Evolutionary conservation across 2,329 filamentous ascomycete genomes (phyloP).

Genomic region (Cordyceps fumosorosea): DNA sequence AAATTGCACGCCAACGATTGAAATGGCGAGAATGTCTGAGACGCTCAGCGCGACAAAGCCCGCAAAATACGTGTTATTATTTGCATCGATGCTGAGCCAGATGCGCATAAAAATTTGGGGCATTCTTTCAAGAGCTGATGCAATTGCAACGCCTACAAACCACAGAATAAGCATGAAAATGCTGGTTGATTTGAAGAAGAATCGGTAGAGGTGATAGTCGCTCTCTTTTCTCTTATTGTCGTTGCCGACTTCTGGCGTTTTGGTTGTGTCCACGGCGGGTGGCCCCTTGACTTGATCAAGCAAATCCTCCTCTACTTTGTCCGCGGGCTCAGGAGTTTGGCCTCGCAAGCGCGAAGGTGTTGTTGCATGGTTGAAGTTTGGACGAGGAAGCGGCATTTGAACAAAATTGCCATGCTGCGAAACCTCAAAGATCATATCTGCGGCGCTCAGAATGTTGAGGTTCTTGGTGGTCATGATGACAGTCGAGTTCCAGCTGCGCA

Average conservation of each 20-base stretch:
- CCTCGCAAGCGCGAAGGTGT: not conserved
- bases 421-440: not conserved
- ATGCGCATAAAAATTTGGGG: conserved; percentile 8
- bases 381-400: not conserved
- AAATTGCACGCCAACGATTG: not conserved
- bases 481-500: conserved; percentile 13
- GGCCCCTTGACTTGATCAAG: not conserved
- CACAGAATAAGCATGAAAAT: not conserved
- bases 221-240: not conserved
- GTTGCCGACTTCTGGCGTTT: not conserved
- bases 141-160: not conserved
- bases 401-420: not conserved
- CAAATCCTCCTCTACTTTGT: not conserved
- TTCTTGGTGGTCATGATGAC: conserved; percentile 10
- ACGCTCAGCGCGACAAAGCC: not conserved
- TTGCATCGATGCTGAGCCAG: conserved; percentile 13
- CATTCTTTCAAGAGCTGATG: not conserved
- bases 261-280: not conserved
- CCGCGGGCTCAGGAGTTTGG: not conserved
- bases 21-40: not conserved
- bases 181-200: not conserved
- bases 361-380: not conserved
- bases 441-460: not conserved
- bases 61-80: conserved; percentile 10
- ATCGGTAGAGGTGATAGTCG: not conserved